A percentile compares a stretch with the other conserved stretches of the same genome.
These are phyloP conservation scores for Calocera cornea DNA, from an alignment of 768 basidiomycete species.

Conservation along the genomic window DNA sequence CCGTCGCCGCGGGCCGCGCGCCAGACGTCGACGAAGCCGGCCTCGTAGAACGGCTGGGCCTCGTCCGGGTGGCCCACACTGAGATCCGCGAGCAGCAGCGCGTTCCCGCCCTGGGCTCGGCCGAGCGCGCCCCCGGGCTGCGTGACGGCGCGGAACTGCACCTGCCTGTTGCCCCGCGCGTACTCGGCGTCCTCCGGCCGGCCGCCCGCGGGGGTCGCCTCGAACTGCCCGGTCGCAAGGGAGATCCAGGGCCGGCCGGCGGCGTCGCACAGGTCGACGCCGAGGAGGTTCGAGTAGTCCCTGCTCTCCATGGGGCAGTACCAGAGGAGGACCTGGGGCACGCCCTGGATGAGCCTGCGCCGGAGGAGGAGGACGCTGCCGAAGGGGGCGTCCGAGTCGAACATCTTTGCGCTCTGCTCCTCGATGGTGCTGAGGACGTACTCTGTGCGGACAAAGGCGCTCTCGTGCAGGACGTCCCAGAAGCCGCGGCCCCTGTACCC, in stretches of 20 bases:
- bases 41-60: background rate
- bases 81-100: background rate
- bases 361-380: background rate
- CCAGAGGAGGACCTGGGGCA: background rate
- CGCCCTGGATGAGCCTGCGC: background rate
- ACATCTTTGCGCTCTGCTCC: background rate
- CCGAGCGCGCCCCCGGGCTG: background rate
- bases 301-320: background rate
- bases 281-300: constrained; percentile 4
- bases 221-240: background rate
- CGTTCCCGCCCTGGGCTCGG: background rate
- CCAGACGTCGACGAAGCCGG: background rate
- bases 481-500: background rate
- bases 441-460: background rate
- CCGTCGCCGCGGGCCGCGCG: background rate
- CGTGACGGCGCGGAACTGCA: background rate
- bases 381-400: background rate
- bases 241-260: background rate
- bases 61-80: background rate
- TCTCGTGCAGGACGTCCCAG: background rate
- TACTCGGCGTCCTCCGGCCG: background rate
- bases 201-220: background rate
- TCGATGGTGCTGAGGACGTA: background rate
- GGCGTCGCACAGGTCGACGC: background rate
- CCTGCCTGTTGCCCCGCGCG: background rate